These are phyloP conservation scores for Vitis hybrid DNA, from an alignment of 177 flowering plant species.

Conservation along the genomic window DNA sequence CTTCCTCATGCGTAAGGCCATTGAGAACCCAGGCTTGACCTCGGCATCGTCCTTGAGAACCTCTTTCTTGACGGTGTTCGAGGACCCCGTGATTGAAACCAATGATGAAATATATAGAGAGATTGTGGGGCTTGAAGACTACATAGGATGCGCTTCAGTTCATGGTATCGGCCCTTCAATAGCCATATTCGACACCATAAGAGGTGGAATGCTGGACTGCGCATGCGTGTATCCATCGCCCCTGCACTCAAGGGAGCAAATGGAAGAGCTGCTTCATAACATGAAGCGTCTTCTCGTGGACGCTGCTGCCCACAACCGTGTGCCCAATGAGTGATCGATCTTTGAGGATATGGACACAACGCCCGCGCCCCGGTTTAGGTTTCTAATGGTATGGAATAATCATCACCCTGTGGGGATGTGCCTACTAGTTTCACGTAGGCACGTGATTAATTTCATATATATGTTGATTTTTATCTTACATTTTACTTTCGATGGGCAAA, in stretches of 20 bases:
- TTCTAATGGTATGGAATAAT: too few species aligned
- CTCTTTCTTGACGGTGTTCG: slow-evolving; percentile 58
- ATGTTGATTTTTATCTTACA: too few species aligned
- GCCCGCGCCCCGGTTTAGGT: too few species aligned
- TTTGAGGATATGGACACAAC: too few species aligned
- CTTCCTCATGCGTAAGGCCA: slow-evolving; percentile 75
- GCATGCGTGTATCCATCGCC: slow-evolving; percentile 70
- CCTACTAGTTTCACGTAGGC: too few species aligned
- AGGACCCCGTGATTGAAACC: slow-evolving; percentile 49
- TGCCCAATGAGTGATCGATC: too few species aligned
- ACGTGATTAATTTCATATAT: too few species aligned
- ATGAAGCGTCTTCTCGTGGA: slow-evolving; percentile 51
- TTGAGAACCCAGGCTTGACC: slow-evolving; percentile 67
- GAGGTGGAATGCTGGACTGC: slow-evolving; percentile 61
- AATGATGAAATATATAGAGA: slow-evolving; percentile 16
- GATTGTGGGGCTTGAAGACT: slow-evolving; percentile 52
- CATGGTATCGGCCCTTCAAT: slow-evolving; percentile 77
- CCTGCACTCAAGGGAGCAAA: slow-evolving; percentile 68
- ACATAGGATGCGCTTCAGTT: slow-evolving; percentile 63
- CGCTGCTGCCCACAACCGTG: not conserved
- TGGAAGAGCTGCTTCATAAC: slow-evolving; percentile 41
- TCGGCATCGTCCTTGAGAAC: slow-evolving; percentile 56
- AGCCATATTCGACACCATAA: slow-evolving; percentile 61
- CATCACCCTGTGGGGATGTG: too few species aligned
- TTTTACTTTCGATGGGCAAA: too few species aligned